Evolutionary conservation across 2,329 filamentous ascomycete species (phyloP).

Genomic region (Fonsecaea multimorphosa): DNA sequence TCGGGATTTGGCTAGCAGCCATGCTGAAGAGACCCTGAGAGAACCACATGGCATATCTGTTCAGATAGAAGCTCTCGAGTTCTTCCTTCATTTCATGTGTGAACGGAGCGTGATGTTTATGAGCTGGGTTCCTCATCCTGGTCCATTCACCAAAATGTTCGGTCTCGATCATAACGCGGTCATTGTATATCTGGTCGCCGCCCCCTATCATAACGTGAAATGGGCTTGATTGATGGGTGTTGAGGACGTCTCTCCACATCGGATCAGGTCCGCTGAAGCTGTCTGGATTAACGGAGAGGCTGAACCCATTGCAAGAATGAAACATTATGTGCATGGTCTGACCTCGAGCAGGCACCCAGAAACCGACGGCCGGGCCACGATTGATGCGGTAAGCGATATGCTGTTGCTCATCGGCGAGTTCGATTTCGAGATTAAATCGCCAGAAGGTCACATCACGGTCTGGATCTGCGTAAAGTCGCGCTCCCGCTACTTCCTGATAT

Average conservation of each 20-base stretch:
- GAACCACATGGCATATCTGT: constrained; percentile 93
- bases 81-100: constrained; percentile 83
- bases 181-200: constrained; percentile 96
- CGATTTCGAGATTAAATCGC: constrained; percentile 94
- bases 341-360: constrained; percentile 87
- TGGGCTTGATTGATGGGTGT: constrained; percentile 84
- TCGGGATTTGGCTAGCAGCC: constrained; percentile 91
- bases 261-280: constrained; percentile 91
- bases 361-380: constrained; percentile 81
- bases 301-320: constrained; percentile 97
- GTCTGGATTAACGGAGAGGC: constrained; percentile 75
- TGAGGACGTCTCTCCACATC: constrained; percentile 94
- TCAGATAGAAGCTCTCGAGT: constrained; percentile 84
- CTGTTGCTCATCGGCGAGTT: constrained; percentile 77
- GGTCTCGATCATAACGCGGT: constrained; percentile 77
- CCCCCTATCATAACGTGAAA: constrained; percentile 99
- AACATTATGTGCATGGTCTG: constrained; percentile 99
- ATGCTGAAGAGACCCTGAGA: constrained; percentile 93
- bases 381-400: constrained; percentile 97
- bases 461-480: constrained; percentile 79
- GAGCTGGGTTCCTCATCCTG: constrained; percentile 74
- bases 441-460: constrained; percentile 93
- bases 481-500: constrained; percentile 81
- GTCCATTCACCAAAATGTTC: constrained; percentile 83
- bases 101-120: constrained; percentile 81